A percentile compares a stretch with the other conserved stretches of the same genome.
phyloP scores from a whole-genome alignment of 495 filamentous ascomycete species.

The Pseudomonodictys pantanalensis region DNA sequence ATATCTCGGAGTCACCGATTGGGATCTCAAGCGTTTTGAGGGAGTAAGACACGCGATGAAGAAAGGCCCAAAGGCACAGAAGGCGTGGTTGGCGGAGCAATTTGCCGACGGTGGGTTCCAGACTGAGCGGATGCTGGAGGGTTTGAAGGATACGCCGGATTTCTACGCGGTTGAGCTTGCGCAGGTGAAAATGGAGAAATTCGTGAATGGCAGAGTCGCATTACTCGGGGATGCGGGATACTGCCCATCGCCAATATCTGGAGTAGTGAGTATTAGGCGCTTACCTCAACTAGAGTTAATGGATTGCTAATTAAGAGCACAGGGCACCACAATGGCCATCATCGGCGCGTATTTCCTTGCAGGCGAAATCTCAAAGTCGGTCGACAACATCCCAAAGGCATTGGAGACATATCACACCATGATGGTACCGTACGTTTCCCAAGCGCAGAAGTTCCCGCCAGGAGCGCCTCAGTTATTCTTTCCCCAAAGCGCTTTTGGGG shows the following conservation, averaged over 20 bases:
- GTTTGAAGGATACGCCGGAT: conserved; percentile 43
- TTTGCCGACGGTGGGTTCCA: conserved; percentile 50
- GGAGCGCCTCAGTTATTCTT: conserved; percentile 2
- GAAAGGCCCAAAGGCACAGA: conserved; percentile 5
- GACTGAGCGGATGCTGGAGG: conserved; percentile 43
- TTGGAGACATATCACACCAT: conserved; percentile 44
- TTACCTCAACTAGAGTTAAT: too few species aligned
- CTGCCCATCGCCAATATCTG: conserved; percentile 48
- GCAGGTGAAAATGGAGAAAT: conserved; percentile 45
- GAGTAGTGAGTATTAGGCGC: conserved; percentile 34
- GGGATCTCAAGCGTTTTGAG: not conserved
- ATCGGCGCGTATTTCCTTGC: conserved; percentile 54
- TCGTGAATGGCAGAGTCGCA: conserved; percentile 48
- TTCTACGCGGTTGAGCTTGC: conserved; percentile 49
- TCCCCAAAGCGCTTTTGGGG: conserved; percentile 3
- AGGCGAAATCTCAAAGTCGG: conserved; percentile 46
- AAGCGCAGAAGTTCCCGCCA: conserved; percentile 37
- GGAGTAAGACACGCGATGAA: not conserved
- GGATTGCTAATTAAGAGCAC: not conserved
- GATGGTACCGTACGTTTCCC: conserved; percentile 46
- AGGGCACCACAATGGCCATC: conserved; percentile 47
- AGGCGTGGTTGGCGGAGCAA: conserved; percentile 35
- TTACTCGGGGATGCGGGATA: conserved; percentile 59
- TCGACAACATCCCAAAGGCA: conserved; percentile 33
- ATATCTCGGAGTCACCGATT: conserved; percentile 2